phyloP scores from a whole-genome alignment of 495 filamentous ascomycete genomes.

The Penicillium salamii region DNA sequence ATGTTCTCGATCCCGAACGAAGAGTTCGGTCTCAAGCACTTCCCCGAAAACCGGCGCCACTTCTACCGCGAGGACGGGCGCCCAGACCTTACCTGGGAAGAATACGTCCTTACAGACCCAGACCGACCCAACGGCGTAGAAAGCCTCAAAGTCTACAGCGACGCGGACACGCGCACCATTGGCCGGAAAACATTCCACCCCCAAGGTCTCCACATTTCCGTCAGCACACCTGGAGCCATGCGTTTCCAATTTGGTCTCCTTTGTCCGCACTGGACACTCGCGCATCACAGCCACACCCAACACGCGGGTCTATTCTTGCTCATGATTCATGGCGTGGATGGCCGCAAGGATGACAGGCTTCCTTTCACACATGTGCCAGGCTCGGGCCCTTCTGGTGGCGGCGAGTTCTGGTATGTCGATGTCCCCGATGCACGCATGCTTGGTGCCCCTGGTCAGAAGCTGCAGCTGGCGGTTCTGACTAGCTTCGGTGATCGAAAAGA shows the following conservation, averaged over 20 bases:
- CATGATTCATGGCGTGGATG: conserved; percentile 62
- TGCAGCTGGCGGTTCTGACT: conserved; percentile 60
- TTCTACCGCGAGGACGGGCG: conserved; percentile 67
- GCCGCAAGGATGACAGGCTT: conserved; percentile 62
- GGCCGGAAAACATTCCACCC: conserved; percentile 62
- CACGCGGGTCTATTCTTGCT: conserved; percentile 65
- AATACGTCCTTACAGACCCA: conserved; percentile 64
- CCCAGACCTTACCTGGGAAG: conserved; percentile 64
- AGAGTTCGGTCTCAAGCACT: conserved; percentile 77
- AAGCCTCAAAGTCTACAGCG: conserved; percentile 51
- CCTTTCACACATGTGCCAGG: conserved; percentile 49
- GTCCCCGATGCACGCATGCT: conserved; percentile 58
- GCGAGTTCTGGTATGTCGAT: conserved; percentile 76
- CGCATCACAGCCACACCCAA: conserved; percentile 55
- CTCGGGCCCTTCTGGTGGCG: conserved; percentile 51
- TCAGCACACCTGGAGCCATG: conserved; percentile 50
- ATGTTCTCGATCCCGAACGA: conserved; percentile 81
- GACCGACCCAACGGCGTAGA: conserved; percentile 37
- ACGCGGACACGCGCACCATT: conserved; percentile 59
- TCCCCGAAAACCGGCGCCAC: conserved; percentile 61
- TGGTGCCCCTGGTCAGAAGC: conserved; percentile 65
- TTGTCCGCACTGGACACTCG: conserved; percentile 76
- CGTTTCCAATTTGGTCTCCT: conserved; percentile 74
- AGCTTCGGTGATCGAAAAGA: conserved; percentile 58
- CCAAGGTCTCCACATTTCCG: conserved; percentile 50